Conservation (phyloP, 1,284 basidiomycete species). For the Cystobasidium slooffiae region DNA sequence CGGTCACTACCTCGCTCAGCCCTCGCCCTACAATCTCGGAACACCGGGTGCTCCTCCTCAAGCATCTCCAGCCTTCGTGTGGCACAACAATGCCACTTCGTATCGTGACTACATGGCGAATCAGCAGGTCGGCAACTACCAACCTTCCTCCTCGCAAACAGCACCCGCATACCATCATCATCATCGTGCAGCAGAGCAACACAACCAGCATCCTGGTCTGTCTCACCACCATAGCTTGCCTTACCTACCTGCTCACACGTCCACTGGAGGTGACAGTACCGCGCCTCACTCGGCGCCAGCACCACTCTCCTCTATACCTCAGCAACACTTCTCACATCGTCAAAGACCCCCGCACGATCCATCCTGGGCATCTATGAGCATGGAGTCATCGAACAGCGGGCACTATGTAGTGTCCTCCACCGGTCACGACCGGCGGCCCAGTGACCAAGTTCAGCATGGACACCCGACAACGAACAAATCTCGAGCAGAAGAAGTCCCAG, state of each 20-base stretch:
- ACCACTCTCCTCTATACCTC: background rate
- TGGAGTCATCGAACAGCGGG: background rate
- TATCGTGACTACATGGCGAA: conserved; percentile 29
- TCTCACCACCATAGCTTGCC: conserved; percentile 3
- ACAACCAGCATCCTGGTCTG: background rate
- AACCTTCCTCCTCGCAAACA: background rate
- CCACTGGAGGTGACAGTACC: background rate
- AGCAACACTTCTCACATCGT: background rate
- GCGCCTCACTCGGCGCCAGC: background rate
- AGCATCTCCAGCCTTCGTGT: conserved; percentile 4
- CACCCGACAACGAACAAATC: background rate
- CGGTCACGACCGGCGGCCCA: too few species aligned
- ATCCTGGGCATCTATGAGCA: background rate
- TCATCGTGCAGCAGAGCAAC: background rate
- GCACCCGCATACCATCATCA: background rate
- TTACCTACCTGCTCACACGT: background rate
- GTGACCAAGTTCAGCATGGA: too few species aligned
- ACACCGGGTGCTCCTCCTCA: background rate
- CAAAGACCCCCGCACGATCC: background rate
- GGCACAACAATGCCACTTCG: conserved; percentile 17
- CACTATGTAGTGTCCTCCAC: too few species aligned
- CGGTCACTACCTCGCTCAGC: background rate
- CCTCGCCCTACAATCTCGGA: conserved; percentile 12
- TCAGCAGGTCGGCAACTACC: conserved; percentile 2
- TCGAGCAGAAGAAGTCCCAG: background rate